Base-by-base conservation (phyloP, 768 basidiomycete genomes). In the Lactifluus pinguis region DNA sequence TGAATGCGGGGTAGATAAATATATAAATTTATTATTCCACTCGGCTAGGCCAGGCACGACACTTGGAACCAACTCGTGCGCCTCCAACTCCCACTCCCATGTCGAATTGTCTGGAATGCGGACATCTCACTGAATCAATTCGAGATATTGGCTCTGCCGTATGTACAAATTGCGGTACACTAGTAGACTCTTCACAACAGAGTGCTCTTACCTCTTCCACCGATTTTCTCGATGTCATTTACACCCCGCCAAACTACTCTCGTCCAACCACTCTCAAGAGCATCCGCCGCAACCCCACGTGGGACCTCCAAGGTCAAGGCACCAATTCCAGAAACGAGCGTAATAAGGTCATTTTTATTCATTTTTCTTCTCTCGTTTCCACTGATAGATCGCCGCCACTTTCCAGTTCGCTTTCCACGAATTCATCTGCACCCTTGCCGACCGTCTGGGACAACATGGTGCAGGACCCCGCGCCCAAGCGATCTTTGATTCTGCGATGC, bases 111-210 rank as follows among this genome's bases (percentile, higher is more conserved):
- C 52, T 48, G 14, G 59, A 58, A 42, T 65, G 64, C 50, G 64
- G 62, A 51, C 57, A 65, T 21, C 15, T 53, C 4, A 65, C 64
- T 30, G 62, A 65, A 63, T 65, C 49, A 36, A 39, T 45, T 59
- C 64, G 32, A 45, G 62, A 63, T 44, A 41, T 64, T 19, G 62
- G 62, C 57, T 65, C 65, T 6, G 58, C 76, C 49, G 82, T 90
- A 61, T 92, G 89, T 72, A 80, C 80, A 13, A 54, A 63, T n/a
- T 91, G 89, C 66, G 89, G 85, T 15, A 83, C 83, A n/a, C 80
- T 92, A 19, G 75, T 73, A 10, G 83, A 89, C 66, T 76, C 87
- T 0, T 74, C 78, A 14, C 60, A 61, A 49, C 85, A 85, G 74
- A 77, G 76, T 30, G 72, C 87, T 44, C 80, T 92, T 52, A 76